Evolutionary conservation across 352 stramenopile genomes (phyloP).

Genomic region (Phytopythium delawarense): DNA sequence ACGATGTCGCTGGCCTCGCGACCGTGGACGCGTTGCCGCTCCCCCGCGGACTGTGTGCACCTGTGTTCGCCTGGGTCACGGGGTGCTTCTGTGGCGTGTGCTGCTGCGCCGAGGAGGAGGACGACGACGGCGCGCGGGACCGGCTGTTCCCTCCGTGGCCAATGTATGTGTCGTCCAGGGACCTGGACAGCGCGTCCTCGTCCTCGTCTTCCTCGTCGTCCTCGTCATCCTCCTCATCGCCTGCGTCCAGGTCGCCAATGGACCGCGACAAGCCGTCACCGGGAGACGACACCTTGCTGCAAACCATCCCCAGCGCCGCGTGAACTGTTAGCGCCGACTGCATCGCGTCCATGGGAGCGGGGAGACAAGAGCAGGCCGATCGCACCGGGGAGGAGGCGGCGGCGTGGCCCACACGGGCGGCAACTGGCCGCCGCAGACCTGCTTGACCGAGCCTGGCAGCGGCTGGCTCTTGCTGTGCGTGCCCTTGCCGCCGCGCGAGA

Average conservation of each 20-base stretch:
- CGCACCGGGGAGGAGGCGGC: slow-evolving; percentile 39
- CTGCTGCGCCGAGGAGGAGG: slow-evolving; percentile 14
- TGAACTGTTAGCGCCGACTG: neutral
- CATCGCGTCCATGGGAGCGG: neutral
- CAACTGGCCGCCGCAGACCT: slow-evolving; percentile 65
- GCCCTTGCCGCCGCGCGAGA: slow-evolving; percentile 38
- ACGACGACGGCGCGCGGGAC: neutral
- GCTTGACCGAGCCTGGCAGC: slow-evolving; percentile 66
- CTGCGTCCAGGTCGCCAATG: slow-evolving; percentile 16
- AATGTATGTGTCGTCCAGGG: slow-evolving; percentile 17
- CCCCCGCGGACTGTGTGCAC: neutral
- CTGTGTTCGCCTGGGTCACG: neutral
- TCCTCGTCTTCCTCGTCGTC: slow-evolving; percentile 16
- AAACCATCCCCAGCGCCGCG: neutral
- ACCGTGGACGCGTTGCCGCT: neutral
- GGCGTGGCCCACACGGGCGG: slow-evolving; percentile 77
- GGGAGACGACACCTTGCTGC: slow-evolving; percentile 36
- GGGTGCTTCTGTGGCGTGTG: slow-evolving; percentile 19
- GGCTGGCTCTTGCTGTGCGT: slow-evolving; percentile 31
- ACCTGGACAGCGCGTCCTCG: slow-evolving; percentile 20
- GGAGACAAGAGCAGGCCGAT: neutral
- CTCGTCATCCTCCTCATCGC: slow-evolving; percentile 5
- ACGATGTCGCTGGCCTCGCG: slow-evolving; percentile 14
- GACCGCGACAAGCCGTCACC: slow-evolving; percentile 10
- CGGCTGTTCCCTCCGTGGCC: slow-evolving; percentile 8